Evolutionary conservation across 495 filamentous ascomycete genomes (phyloP).

Genomic region (Penicillium psychrofluorescens): DNA sequence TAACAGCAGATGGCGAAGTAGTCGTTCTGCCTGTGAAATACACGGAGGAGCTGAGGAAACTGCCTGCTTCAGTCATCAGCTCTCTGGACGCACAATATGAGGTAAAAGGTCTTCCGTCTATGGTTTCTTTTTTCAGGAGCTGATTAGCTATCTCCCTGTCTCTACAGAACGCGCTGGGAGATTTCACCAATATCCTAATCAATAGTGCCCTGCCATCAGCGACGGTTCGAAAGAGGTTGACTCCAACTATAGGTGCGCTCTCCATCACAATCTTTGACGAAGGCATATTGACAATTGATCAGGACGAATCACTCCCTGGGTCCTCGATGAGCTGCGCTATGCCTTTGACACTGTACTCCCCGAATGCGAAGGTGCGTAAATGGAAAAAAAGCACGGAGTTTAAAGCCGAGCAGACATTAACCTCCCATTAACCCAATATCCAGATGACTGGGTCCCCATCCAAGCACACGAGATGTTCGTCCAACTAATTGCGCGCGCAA

Average conservation of each 20-base stretch:
- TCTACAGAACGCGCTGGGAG: conserved; percentile 20
- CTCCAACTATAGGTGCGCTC: conserved; percentile 15
- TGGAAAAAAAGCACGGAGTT: neutral
- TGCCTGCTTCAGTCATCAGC: conserved; percentile 14
- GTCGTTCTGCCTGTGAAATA: conserved; percentile 25
- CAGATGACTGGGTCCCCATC: conserved; percentile 17
- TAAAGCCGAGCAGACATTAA: neutral
- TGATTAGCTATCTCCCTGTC: neutral
- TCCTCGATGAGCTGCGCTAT: conserved; percentile 22
- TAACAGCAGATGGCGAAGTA: conserved; percentile 28
- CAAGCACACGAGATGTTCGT: conserved; percentile 20
- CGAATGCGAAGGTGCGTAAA: conserved; percentile 14
- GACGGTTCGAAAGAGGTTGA: conserved; percentile 20
- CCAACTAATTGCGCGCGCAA: conserved; percentile 45
- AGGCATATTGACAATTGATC: neutral
- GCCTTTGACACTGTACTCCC: conserved; percentile 18
- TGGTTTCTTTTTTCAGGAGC: neutral
- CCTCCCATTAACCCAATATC: neutral
- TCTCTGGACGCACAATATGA: conserved; percentile 22
- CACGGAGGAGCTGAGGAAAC: conserved; percentile 15
- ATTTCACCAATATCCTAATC: conserved; percentile 23
- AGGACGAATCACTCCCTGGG: conserved; percentile 20
- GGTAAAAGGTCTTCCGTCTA: conserved; percentile 3
- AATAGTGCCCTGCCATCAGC: conserved; percentile 16
- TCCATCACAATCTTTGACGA: too few relatives aligned